These are phyloP conservation scores for Phytophthora tubulina DNA, from an alignment of 352 stramenopile genomes.

Conservation along the genomic window DNA sequence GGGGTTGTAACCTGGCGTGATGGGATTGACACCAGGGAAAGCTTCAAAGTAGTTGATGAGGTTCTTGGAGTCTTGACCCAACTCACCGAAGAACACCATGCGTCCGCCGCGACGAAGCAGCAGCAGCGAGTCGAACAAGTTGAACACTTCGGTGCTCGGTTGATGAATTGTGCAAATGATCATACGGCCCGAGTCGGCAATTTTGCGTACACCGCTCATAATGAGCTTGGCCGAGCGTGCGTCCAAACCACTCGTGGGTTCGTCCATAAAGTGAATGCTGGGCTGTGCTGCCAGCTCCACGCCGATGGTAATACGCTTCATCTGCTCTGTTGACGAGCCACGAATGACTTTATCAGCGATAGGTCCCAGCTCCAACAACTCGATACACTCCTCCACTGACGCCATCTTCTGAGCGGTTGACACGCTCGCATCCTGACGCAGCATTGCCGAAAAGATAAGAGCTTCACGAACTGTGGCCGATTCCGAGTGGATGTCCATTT, in stretches of 20 bases:
- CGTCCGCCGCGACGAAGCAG: conserved; percentile 34
- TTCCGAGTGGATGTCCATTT: too few relatives aligned
- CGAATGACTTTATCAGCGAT: conserved; percentile 47
- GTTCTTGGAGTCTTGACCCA: conserved; percentile 58
- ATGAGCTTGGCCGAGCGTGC: conserved; percentile 4
- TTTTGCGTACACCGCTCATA: conserved; percentile 37
- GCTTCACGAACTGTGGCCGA: too few relatives aligned
- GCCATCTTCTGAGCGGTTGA: conserved; percentile 42
- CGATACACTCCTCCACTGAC: conserved; percentile 42
- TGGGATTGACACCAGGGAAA: conserved; percentile 59
- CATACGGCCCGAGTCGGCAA: conserved; percentile 24
- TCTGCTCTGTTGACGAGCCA: conserved; percentile 49
- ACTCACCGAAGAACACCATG: conserved; percentile 40
- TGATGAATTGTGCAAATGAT: conserved; percentile 31
- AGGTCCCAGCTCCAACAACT: conserved; percentile 37
- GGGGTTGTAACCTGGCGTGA: conserved; percentile 67
- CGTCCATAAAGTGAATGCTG: conserved; percentile 58
- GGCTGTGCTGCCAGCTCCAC: conserved; percentile 80
- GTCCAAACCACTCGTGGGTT: conserved; percentile 35
- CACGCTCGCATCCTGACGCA: conserved; percentile 57
- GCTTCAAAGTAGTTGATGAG: conserved; percentile 68
- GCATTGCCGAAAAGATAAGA: conserved; percentile 46
- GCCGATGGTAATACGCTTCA: conserved; percentile 58
- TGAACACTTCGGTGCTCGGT: too few relatives aligned
- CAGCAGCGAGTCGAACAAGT: conserved; percentile 13